Evolutionary conservation across 768 basidiomycete species (phyloP).

Genomic region (Clavulina sp.): DNA sequence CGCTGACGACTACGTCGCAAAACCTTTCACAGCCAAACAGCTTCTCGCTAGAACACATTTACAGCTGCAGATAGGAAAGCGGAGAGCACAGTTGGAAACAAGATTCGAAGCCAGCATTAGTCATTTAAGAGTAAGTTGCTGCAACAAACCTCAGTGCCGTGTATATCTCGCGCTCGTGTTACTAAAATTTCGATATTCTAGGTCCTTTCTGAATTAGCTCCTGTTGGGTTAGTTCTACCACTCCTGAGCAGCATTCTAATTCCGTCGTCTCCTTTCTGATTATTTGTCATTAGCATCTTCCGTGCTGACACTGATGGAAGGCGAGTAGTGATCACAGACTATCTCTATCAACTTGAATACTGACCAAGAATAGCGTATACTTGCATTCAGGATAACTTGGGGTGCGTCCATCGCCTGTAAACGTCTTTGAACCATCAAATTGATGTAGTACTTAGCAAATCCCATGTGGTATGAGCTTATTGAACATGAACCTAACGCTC

Average conservation of each 20-base stretch:
- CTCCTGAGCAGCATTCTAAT: background rate
- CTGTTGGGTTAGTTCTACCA: constrained; percentile 12
- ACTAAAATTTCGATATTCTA: constrained; percentile 10
- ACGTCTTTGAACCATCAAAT: too few species aligned
- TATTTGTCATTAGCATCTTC: background rate
- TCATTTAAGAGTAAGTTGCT: constrained; percentile 11
- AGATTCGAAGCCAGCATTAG: background rate
- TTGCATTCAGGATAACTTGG: too few species aligned
- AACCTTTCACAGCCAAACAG: constrained; percentile 25
- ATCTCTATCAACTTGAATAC: too few species aligned
- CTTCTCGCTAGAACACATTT: constrained; percentile 24
- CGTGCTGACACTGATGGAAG: background rate
- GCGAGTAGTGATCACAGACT: too few species aligned
- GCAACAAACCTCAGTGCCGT: background rate
- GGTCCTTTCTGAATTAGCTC: constrained; percentile 18
- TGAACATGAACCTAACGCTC: constrained; percentile 4
- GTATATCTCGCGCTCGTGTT: background rate
- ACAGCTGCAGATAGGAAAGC: constrained; percentile 25
- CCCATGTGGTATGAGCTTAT: constrained; percentile 6
- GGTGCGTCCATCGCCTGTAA: too few species aligned
- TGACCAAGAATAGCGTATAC: too few species aligned
- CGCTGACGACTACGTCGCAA: constrained; percentile 23
- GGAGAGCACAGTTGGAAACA: constrained; percentile 10
- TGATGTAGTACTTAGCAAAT: too few species aligned
- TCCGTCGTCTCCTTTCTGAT: background rate